phyloP scores from a whole-genome alignment of 306 rosid genomes.

The Delonix regia region DNA sequence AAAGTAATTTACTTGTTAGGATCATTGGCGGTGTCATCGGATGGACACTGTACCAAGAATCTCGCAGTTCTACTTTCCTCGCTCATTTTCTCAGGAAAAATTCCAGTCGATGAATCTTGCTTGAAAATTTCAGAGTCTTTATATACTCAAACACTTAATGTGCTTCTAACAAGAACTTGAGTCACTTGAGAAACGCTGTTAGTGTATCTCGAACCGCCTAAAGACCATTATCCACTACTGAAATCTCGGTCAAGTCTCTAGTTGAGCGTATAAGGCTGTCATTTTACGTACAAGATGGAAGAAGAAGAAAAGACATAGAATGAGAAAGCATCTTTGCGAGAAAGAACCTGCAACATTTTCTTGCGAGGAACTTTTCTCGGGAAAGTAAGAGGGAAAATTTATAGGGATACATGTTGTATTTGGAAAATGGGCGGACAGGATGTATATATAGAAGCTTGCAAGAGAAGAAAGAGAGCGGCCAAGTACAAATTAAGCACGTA shows the following conservation, averaged over 20 bases:
- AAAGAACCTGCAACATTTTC: not conserved
- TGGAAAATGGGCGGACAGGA: not conserved
- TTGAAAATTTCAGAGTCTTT: constrained; percentile 13
- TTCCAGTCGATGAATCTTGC: constrained; percentile 19
- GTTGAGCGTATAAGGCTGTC: not conserved
- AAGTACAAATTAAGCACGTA: not conserved
- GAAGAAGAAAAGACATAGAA: not conserved
- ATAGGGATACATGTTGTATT: not conserved
- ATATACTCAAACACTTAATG: not conserved
- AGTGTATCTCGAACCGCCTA: not conserved
- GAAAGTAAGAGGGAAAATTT: constrained; percentile 12
- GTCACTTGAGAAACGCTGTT: not conserved
- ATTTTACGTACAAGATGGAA: not conserved
- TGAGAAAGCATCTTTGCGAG: not conserved
- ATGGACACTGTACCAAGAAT: constrained; percentile 20
- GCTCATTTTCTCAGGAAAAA: constrained; percentile 46
- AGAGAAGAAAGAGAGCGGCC: constrained; percentile 20
- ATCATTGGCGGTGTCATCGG: constrained; percentile 12
- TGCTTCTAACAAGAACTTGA: constrained; percentile 6
- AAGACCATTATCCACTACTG: constrained; percentile 24
- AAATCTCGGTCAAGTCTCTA: not conserved
- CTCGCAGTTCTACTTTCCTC: constrained; percentile 7
- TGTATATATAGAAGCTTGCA: constrained; percentile 15
- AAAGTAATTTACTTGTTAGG: constrained; percentile 44
- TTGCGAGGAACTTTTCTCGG: not conserved